These are phyloP conservation scores for Cladorrhinum samala DNA, from an alignment of 495 filamentous ascomycete species.

Conservation along the genomic window DNA sequence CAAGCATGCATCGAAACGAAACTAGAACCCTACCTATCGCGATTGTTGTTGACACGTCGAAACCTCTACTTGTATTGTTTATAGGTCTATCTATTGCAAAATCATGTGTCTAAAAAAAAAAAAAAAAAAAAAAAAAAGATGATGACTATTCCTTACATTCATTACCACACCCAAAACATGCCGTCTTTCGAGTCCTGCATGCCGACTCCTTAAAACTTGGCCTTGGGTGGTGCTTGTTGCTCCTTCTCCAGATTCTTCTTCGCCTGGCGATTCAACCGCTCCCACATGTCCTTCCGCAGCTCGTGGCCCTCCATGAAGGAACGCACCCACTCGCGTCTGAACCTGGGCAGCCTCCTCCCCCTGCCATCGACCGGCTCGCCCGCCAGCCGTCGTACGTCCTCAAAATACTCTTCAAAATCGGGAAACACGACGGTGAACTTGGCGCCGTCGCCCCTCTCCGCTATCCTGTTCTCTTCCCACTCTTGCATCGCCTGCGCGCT, in stretches of 20 bases:
- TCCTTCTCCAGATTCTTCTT: background rate
- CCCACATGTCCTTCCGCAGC: slow-evolving; percentile 46
- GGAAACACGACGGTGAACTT: slow-evolving; percentile 46
- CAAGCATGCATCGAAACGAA: no score
- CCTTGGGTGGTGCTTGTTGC: no score
- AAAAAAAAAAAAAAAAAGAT: no score
- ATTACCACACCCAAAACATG: no score
- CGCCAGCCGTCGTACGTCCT: slow-evolving; percentile 40
- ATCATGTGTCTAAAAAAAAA: no score
- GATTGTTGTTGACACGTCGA: no score
- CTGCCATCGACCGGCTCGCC: slow-evolving; percentile 35
- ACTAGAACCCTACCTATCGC: no score
- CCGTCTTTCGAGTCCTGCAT: no score
- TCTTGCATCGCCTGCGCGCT: slow-evolving; percentile 34
- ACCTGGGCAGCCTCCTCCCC: slow-evolving; percentile 42
- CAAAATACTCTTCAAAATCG: slow-evolving; percentile 53
- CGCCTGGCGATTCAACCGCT: slow-evolving; percentile 30
- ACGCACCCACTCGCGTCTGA: slow-evolving; percentile 43
- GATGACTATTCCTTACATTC: no score
- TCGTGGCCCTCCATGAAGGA: slow-evolving; percentile 46
- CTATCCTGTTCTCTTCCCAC: slow-evolving; percentile 49
- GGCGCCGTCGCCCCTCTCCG: slow-evolving; percentile 42
- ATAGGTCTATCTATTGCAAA: no score
- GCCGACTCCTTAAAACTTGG: no score
- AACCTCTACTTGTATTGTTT: no score